Conservation (phyloP, 768 basidiomycete species). For the Mycena rosella region DNA sequence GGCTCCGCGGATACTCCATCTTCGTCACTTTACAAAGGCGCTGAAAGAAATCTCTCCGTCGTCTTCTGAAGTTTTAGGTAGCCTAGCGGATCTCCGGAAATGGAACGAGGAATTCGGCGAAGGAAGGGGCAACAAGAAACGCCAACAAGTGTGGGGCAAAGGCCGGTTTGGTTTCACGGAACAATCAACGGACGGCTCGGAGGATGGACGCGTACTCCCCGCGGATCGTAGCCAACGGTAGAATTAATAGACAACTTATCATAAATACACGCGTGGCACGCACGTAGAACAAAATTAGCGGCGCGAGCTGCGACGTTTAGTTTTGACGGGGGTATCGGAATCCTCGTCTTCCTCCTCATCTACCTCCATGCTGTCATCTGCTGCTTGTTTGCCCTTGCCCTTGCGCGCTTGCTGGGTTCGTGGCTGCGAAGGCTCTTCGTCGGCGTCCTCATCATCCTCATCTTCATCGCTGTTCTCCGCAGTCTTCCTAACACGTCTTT, state of each 20-base stretch:
- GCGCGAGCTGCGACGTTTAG: conserved; percentile 27
- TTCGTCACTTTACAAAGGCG: conserved; percentile 84
- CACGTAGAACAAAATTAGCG: conserved; percentile 6
- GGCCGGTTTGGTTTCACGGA: conserved; percentile 89
- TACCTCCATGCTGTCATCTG: conserved; percentile 55
- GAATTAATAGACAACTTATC: conserved; percentile 32
- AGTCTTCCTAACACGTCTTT: conserved; percentile 48
- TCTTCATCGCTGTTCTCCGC: conserved; percentile 59
- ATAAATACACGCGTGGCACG: too few species aligned
- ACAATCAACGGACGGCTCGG: conserved; percentile 47
- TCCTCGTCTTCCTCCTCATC: conserved; percentile 50
- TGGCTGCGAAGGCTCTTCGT: conserved; percentile 47
- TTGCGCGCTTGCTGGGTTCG: conserved; percentile 44
- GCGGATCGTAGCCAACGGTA: conserved; percentile 26
- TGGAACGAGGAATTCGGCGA: conserved; percentile 98
- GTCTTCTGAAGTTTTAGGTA: conserved; percentile 84
- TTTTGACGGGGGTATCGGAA: conserved; percentile 41
- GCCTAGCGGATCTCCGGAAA: conserved; percentile 79
- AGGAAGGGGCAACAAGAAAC: conserved; percentile 71
- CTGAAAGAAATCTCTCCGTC: conserved; percentile 92
- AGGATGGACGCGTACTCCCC: conserved; percentile 60
- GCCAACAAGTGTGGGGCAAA: conserved; percentile 86
- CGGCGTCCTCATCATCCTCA: conserved; percentile 42
- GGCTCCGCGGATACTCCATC: conserved; percentile 49
- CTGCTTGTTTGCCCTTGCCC: conserved; percentile 41